A percentile compares a stretch with the other conserved stretches of the same genome.
Conservation (phyloP, 768 basidiomycete genomes). For the Boletus reticulatus region DNA sequence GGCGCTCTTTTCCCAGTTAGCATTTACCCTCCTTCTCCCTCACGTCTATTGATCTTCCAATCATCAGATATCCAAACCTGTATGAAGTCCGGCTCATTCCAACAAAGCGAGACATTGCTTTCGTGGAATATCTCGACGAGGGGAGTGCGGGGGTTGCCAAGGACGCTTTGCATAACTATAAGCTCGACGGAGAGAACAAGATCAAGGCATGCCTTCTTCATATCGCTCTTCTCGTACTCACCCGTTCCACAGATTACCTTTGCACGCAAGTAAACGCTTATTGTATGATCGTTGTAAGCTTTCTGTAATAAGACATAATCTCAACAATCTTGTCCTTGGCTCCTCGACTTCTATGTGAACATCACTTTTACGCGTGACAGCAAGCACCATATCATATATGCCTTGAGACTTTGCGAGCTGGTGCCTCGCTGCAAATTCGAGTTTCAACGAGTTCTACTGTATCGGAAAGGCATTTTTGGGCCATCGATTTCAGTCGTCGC, state of each 20-base stretch:
- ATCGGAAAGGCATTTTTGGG: conserved; percentile 3
- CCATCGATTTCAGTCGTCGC: conserved; percentile 5
- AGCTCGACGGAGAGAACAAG: conserved; percentile 95
- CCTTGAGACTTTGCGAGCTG: conserved; percentile 26
- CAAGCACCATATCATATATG: conserved; percentile 21
- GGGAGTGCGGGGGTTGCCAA: conserved; percentile 87
- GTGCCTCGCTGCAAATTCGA: conserved; percentile 18
- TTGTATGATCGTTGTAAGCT: conserved; percentile 28
- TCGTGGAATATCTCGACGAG: conserved; percentile 97
- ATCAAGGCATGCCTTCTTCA: conserved; percentile 69
- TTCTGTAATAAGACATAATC: conserved; percentile 31
- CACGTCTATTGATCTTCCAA: background rate
- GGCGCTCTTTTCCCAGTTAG: conserved; percentile 87
- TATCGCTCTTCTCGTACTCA: conserved; percentile 2
- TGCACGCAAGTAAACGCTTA: conserved; percentile 59
- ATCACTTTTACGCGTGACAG: conserved; percentile 24
- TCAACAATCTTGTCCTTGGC: conserved; percentile 12
- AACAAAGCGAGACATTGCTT: conserved; percentile 95
- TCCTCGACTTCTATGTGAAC: conserved; percentile 18
- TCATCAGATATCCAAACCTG: conserved; percentile 82
- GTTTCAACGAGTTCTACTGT: conserved; percentile 1
- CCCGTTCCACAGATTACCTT: conserved; percentile 57
- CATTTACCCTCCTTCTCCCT: conserved; percentile 12
- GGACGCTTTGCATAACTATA: conserved; percentile 96
- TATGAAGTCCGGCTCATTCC: conserved; percentile 98